A percentile compares a stretch with the other conserved stretches of the same genome.
Evolutionary conservation across 169 alveolate genomes (phyloP).

Genomic region (Besnoitia besnoiti): DNA sequence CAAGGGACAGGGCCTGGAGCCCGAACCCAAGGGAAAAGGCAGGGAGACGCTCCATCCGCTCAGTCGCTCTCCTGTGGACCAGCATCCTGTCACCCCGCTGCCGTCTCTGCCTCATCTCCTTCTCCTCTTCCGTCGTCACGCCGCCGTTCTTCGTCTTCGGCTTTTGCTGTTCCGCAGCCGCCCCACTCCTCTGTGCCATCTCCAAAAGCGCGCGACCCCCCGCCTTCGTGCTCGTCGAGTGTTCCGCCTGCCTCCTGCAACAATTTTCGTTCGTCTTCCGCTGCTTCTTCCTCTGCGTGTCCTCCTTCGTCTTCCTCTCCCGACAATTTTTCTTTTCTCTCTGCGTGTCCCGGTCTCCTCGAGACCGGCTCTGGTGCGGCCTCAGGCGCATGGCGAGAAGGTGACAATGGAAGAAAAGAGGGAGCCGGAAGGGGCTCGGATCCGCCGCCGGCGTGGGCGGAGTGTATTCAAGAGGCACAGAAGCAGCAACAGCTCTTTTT

Average conservation of each 20-base stretch:
- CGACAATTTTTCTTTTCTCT: neutral
- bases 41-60: neutral
- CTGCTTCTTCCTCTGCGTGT: neutral
- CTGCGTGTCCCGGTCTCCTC: no score
- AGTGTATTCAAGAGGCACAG: neutral
- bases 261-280: neutral
- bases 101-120: neutral
- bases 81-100: neutral
- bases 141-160: no score
- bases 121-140: neutral
- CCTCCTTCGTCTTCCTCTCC: neutral
- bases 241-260: neutral
- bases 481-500: neutral
- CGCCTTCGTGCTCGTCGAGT: no score
- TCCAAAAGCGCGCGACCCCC: no score
- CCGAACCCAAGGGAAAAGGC: neutral
- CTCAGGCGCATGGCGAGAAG: neutral
- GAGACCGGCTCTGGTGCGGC: no score
- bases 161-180: no score
- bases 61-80: neutral
- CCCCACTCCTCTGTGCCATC: no score
- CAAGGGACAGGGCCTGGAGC: constrained; percentile 2
- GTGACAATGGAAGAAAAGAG: neutral
- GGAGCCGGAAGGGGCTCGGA: neutral
- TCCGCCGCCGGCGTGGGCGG: neutral